phyloP scores from a whole-genome alignment of 2,329 filamentous ascomycete species.

The Microdochium paspali region DNA sequence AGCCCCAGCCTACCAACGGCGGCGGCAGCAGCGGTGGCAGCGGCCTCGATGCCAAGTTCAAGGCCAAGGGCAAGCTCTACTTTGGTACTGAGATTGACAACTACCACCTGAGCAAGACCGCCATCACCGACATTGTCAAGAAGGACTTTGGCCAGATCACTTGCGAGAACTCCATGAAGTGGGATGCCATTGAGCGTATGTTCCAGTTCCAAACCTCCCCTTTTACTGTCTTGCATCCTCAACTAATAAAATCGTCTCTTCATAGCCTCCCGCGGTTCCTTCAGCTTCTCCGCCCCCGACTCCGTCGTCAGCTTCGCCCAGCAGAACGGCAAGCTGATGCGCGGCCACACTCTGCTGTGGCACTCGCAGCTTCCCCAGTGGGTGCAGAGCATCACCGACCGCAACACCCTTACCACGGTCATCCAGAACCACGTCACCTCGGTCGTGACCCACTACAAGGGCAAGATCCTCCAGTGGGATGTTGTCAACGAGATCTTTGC shows the following conservation, averaged over 20 bases:
- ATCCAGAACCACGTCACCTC: constrained; percentile 51
- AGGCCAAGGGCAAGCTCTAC: constrained; percentile 49
- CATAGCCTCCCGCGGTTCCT: constrained; percentile 28
- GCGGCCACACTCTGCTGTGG: constrained; percentile 61
- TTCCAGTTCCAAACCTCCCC: not conserved
- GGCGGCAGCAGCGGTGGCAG: not conserved
- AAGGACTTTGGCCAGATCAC: constrained; percentile 56
- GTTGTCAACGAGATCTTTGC: constrained; percentile 58
- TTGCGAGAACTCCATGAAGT: constrained; percentile 63
- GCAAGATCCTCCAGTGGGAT: constrained; percentile 46
- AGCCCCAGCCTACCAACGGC: not conserved
- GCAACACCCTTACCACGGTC: constrained; percentile 36
- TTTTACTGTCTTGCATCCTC: not conserved
- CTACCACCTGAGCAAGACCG: constrained; percentile 34
- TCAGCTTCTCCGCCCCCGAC: constrained; percentile 50
- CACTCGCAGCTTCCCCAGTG: constrained; percentile 49
- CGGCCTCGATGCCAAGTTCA: constrained; percentile 3
- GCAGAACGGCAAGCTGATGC: constrained; percentile 46
- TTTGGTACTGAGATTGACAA: constrained; percentile 50
- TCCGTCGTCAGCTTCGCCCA: constrained; percentile 49
- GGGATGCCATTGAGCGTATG: constrained; percentile 37
- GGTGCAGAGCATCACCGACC: constrained; percentile 36
- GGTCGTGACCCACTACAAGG: constrained; percentile 51
- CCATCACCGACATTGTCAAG: constrained; percentile 46
- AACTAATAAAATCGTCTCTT: no score